A percentile compares a stretch with the other conserved stretches of the same genome.
Evolutionary conservation across 2,329 filamentous ascomycete species (phyloP).

Genomic region (Beauveria rudraprayagi): DNA sequence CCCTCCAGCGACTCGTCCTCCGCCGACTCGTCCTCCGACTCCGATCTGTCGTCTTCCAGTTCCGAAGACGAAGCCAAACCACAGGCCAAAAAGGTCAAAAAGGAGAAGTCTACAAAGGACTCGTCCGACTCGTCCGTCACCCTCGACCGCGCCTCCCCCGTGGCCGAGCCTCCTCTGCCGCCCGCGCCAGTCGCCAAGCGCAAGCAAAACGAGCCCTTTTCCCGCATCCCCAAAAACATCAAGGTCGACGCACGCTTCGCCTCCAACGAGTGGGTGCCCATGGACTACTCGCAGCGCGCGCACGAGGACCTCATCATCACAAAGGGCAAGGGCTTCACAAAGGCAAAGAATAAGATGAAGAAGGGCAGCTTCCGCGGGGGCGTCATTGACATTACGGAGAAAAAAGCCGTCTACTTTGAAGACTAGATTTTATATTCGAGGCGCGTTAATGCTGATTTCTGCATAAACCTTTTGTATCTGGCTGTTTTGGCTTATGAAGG

Average conservation of each 20-base stretch:
- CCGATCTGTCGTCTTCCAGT: conserved; percentile 18
- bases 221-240: conserved; percentile 62
- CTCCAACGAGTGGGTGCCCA: conserved; percentile 74
- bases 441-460: not conserved
- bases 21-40: conserved; percentile 15
- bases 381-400: conserved; percentile 70
- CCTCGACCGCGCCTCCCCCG: conserved; percentile 34
- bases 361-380: conserved; percentile 85
- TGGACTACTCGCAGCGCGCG: conserved; percentile 84
- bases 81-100: conserved; percentile 14
- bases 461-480: too few species aligned
- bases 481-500: not conserved
- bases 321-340: conserved; percentile 94
- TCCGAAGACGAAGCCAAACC: conserved; percentile 17
- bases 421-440: not conserved
- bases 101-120: conserved; percentile 20
- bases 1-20: conserved; percentile 28
- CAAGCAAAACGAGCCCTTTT: conserved; percentile 63
- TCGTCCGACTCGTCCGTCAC: conserved; percentile 42
- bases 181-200: conserved; percentile 41
- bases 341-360: conserved; percentile 99
- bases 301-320: conserved; percentile 84
- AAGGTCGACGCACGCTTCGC: conserved; percentile 60
- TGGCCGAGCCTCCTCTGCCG: conserved; percentile 41
- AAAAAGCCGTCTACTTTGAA: conserved; percentile 91